Evolutionary conservation across 257 asterid genomes (phyloP).

Genomic region (Solanum bukasovii): DNA sequence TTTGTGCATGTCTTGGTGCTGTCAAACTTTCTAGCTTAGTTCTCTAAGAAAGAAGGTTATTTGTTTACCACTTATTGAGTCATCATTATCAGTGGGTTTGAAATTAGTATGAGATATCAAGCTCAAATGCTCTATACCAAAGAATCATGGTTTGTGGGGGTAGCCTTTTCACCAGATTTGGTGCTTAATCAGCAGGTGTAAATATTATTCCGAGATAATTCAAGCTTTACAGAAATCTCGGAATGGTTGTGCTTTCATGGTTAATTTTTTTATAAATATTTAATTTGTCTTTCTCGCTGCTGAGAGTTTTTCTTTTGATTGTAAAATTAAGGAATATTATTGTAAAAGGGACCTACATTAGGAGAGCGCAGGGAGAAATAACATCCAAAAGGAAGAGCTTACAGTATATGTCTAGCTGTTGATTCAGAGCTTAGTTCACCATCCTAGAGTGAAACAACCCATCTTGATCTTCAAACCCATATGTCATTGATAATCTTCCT

Average conservation of each 20-base stretch:
- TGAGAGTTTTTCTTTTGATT: neutral
- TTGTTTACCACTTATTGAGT: neutral
- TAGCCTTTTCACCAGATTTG: neutral
- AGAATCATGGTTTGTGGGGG: neutral
- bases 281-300: neutral
- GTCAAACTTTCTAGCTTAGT: neutral
- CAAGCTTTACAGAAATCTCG: neutral
- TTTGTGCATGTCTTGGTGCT: neutral
- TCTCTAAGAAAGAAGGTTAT: neutral
- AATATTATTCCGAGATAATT: neutral
- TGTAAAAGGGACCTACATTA: neutral
- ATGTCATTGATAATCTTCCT: neutral
- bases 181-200: neutral
- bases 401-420: neutral
- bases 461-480: neutral
- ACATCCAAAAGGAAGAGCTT: neutral
- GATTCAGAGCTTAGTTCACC: neutral
- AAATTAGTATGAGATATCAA: neutral
- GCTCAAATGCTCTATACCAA: neutral
- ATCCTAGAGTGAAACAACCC: neutral
- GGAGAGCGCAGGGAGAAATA: neutral
- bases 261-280: neutral
- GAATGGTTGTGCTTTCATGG: neutral
- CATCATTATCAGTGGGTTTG: neutral
- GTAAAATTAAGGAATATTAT: neutral